Evolutionary conservation across 2,329 filamentous ascomycete species (phyloP).

Genomic region (Fusarium sp.): DNA sequence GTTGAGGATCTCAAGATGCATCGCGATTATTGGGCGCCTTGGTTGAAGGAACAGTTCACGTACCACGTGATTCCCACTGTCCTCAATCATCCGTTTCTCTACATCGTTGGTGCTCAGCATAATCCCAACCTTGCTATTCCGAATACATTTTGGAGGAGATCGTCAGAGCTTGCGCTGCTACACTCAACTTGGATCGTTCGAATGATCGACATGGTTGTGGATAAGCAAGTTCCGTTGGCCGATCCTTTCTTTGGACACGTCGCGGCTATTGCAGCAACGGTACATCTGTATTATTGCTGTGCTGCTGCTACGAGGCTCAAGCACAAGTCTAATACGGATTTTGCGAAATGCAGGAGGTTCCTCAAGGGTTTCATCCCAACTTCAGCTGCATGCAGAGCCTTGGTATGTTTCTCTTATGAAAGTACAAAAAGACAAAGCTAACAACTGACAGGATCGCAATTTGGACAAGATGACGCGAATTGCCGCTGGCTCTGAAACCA

Average conservation of each 20-base stretch:
- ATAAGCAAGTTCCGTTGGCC: slow-evolving; percentile 61
- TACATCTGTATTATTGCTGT: slow-evolving; percentile 66
- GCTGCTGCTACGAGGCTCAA: slow-evolving; percentile 61
- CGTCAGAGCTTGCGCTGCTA: slow-evolving; percentile 62
- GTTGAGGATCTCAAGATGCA: slow-evolving; percentile 59
- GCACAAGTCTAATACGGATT: slow-evolving; percentile 64
- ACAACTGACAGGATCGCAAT: slow-evolving; percentile 57
- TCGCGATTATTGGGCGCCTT: slow-evolving; percentile 63
- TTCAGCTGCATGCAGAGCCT: slow-evolving; percentile 58
- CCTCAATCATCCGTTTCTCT: slow-evolving; percentile 66
- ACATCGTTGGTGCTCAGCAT: slow-evolving; percentile 64
- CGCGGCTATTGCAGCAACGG: slow-evolving; percentile 64
- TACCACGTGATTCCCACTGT: slow-evolving; percentile 65
- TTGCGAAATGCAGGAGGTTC: slow-evolving; percentile 63
- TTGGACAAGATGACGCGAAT: slow-evolving; percentile 63
- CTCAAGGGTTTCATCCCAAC: slow-evolving; percentile 61
- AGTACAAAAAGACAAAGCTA: not conserved
- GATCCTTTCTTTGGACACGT: slow-evolving; percentile 66
- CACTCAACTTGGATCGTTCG: slow-evolving; percentile 67
- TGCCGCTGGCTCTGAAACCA: slow-evolving; percentile 60
- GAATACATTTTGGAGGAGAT: slow-evolving; percentile 66
- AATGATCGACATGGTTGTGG: slow-evolving; percentile 66
- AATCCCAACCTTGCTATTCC: slow-evolving; percentile 65
- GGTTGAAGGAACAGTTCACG: slow-evolving; percentile 65
- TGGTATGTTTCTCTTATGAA: slow-evolving; percentile 51